Base-by-base conservation (phyloP, 352 stramenopile species). In the Pythium scleroteichum region DNA sequence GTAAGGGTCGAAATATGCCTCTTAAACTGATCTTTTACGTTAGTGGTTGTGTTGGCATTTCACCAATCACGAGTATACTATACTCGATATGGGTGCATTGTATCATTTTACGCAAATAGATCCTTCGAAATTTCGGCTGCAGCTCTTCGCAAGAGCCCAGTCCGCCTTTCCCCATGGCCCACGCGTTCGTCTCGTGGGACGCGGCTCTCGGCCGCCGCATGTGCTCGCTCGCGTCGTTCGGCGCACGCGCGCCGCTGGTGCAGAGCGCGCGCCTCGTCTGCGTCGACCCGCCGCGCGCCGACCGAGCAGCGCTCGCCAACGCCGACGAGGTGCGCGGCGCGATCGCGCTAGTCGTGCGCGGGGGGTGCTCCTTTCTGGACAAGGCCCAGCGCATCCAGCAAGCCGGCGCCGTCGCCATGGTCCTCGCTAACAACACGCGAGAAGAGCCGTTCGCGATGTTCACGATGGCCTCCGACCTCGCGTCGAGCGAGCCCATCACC, bases 151-250 rank as follows among this genome's bases (percentile, higher is more conserved):
- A 50, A n/a, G 5, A 44, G 38, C 29, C 17, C 10, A 39, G 14
- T 20, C 10, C 27, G 22, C 2, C 5, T 26, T 12, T 23, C 22
- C 17, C 71, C 19, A 75, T 73, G 48, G 49, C 64, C 29, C 79
- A 75, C 53, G 79, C 71, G 33, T 86, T 87, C 70, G 51, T 87
- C 24, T 78, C 78, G 42, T 90, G 78, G 80, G 72, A 85, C 40
- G 66, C 66, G 52, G 66, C 62, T 22, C 52, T 62, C 22, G 76
- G 75, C 3, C 76, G 68, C 13, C 60, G 73, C 33, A 64, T 66
- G 26, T 87, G 76, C 71, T 72, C 80, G n/a, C 50, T 92, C 23
- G 80, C 79, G 26, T 78, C 76, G 8, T 92, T 92, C 54, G 83
- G 80, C 17, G 66, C 48, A 13, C 79, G 68, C 51, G 40, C 53